Evolutionary conservation across 176 grass and related monocot genomes (phyloP), one percentile per base, ranked within the genome.

Genomic region (Thalia dealbata): DNA sequence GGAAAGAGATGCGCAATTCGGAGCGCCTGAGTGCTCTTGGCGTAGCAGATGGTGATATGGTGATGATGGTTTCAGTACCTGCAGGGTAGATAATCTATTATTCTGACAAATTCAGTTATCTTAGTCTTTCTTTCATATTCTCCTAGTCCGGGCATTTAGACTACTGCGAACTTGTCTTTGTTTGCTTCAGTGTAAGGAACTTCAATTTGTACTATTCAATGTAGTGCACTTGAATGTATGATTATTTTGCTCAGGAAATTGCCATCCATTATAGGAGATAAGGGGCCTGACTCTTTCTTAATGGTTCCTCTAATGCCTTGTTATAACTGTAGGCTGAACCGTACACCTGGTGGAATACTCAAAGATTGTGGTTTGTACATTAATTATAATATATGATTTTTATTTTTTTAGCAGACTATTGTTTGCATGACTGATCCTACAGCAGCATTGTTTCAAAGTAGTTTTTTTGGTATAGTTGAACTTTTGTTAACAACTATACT

Each of bases 1-100:
- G 95, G 38, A 97, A 88, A 74, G 95, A 97, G 62, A 91, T 97
- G 41, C 81, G 70, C n/a, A 97, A 97, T 29, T 59, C 81, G 0
- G 83, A 92, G 69, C 88, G 81, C 74, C 86, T 92, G 72, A 91
- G 90, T 21, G 41, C 77, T 0, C 30, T 92, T 9, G 87, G 90
- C 11, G 81, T 97, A 38, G 73, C 46, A 48, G 95, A 97, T 26
- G 95, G 95, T 1, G 95, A 97, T 69, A 81, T 97, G 65, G 75
- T 97, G 51, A 92, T 80, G 78, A 93, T 93, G 95, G 14, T 80
- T 73, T n/a, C 83, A 51, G 23, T 62, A 28, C 73, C 42, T 67
- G 32, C 81, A 19, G 84, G 86, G 89, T 92, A 52, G 26, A 41
- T 43, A 51, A 21, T 78, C 78, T 30, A 19, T 78, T 72, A 10